Evolutionary conservation across 495 filamentous ascomycete species (phyloP).

Genomic region (Saxophila tyrrhenica): DNA sequence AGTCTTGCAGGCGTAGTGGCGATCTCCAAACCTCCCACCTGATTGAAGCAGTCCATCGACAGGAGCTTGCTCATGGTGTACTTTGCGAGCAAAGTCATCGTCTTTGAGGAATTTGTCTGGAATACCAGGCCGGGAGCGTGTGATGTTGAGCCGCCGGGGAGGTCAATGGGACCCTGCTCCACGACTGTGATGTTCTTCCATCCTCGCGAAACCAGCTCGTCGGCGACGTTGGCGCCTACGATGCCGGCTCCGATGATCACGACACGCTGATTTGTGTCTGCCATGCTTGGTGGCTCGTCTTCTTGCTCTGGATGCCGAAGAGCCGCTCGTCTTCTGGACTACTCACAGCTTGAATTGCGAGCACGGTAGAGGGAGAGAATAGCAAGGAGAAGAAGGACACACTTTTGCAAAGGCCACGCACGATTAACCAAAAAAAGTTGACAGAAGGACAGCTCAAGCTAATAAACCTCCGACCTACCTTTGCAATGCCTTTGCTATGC

Average conservation of each 20-base stretch:
- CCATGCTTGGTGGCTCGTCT: too few species aligned
- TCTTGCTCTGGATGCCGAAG: too few species aligned
- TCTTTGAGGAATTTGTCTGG: constrained; percentile 39
- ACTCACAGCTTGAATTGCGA: too few species aligned
- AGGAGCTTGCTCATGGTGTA: constrained; percentile 41
- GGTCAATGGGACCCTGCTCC: constrained; percentile 40
- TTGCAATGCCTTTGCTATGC: too few species aligned
- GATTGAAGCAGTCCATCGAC: constrained; percentile 41
- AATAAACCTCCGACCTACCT: neutral
- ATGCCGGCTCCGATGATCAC: constrained; percentile 46
- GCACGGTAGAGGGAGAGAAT: too few species aligned
- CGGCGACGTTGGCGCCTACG: constrained; percentile 42
- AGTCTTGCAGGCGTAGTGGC: constrained; percentile 40
- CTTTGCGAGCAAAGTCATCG: constrained; percentile 38
- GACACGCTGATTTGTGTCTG: constrained; percentile 17
- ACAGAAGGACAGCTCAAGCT: neutral
- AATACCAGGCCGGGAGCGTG: constrained; percentile 44
- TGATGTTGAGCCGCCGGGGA: constrained; percentile 44
- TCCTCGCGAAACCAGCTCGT: constrained; percentile 41
- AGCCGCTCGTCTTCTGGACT: too few species aligned
- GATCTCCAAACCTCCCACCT: constrained; percentile 40
- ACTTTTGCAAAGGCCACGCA: neutral
- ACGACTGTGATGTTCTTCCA: constrained; percentile 43
- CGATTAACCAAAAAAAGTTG: neutral
- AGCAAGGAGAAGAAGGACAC: neutral